Percentiles rank a stretch among this genome's conserved stretches.
phyloP scores from a whole-genome alignment of 2,329 filamentous ascomycete genomes.

The Sporothrix variecibatus region DNA sequence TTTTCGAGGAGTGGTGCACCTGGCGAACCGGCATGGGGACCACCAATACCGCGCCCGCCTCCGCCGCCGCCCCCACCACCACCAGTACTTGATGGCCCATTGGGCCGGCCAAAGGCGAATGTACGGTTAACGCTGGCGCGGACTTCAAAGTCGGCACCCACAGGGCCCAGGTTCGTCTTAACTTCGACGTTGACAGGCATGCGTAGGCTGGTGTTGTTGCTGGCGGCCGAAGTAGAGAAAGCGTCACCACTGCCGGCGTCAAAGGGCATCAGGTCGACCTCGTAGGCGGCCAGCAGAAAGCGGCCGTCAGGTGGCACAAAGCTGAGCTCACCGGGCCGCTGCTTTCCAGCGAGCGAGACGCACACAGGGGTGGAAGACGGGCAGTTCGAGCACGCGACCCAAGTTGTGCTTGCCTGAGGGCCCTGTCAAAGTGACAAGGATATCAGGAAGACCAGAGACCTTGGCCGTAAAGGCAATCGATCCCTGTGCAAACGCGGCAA shows the following conservation, averaged over 20 bases:
- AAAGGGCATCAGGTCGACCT: slow-evolving; percentile 79
- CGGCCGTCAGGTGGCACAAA: slow-evolving; percentile 94
- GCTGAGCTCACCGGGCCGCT: slow-evolving; percentile 85
- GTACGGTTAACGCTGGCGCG: slow-evolving; percentile 70
- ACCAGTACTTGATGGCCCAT: background rate
- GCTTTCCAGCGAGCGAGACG: slow-evolving; percentile 85
- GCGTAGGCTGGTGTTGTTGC: slow-evolving; percentile 61
- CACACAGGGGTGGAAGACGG: slow-evolving; percentile 96
- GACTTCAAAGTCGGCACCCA: slow-evolving; percentile 86
- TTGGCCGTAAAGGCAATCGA: slow-evolving; percentile 95
- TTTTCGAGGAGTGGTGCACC: slow-evolving; percentile 70
- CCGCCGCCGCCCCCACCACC: slow-evolving; percentile 20
- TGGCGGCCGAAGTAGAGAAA: slow-evolving; percentile 35
- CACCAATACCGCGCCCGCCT: slow-evolving; percentile 41
- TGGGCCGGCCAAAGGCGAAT: slow-evolving; percentile 45
- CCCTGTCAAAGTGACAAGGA: slow-evolving; percentile 77
- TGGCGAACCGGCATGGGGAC: slow-evolving; percentile 55
- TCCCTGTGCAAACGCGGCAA: slow-evolving; percentile 85
- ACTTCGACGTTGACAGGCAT: slow-evolving; percentile 82
- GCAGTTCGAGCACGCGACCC: slow-evolving; percentile 74
- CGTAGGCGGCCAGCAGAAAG: slow-evolving; percentile 91
- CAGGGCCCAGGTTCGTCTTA: slow-evolving; percentile 72
- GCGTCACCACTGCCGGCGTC: slow-evolving; percentile 53
- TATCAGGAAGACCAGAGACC: slow-evolving; percentile 89
- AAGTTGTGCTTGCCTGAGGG: slow-evolving; percentile 80